A percentile compares a stretch with the other conserved stretches of the same genome.
Evolutionary conservation across 495 filamentous ascomycete genomes (phyloP).

Genomic region (Corynascus novoguineensis): DNA sequence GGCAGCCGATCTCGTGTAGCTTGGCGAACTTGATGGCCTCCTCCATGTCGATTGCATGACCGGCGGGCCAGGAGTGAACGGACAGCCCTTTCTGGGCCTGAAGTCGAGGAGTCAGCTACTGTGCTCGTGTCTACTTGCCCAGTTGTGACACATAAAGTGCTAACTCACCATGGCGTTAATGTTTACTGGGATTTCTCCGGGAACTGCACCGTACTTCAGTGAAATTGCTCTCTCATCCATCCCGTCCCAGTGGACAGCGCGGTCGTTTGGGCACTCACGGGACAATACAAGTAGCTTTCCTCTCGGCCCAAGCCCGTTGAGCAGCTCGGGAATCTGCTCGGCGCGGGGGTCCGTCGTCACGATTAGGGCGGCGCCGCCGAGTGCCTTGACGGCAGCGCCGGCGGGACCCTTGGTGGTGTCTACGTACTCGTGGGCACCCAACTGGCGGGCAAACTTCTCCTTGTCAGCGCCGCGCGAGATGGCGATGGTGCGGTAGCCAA

Average conservation of each 20-base stretch:
- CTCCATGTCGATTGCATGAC: slow-evolving; percentile 58
- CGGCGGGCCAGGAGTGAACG: slow-evolving; percentile 58
- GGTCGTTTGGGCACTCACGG: background rate
- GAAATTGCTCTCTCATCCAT: background rate
- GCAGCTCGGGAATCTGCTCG: slow-evolving; percentile 47
- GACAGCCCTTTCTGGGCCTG: slow-evolving; percentile 30
- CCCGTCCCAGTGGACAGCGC: background rate
- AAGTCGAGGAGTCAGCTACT: background rate
- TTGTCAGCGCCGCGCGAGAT: slow-evolving; percentile 54
- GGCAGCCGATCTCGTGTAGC: slow-evolving; percentile 53
- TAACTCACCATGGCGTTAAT: slow-evolving; percentile 1
- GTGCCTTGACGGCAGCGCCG: slow-evolving; percentile 43
- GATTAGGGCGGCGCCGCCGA: slow-evolving; percentile 60
- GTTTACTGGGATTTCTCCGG: slow-evolving; percentile 13
- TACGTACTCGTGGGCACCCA: slow-evolving; percentile 66
- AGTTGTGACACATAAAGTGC: too few species aligned
- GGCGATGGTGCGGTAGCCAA: slow-evolving; percentile 62
- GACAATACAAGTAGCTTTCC: slow-evolving; percentile 49
- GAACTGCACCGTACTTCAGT: slow-evolving; percentile 1
- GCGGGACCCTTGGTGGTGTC: slow-evolving; percentile 52
- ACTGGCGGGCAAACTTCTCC: slow-evolving; percentile 51
- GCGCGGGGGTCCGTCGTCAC: slow-evolving; percentile 59
- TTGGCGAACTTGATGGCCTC: slow-evolving; percentile 60
- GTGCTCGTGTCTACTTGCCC: background rate
- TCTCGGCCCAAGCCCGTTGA: slow-evolving; percentile 48